Evolutionary conservation across 371 early-diverging fungal species (phyloP), one percentile per base, ranked within the genome.

Genomic region (Thermomucor indicae-seudaticae): DNA sequence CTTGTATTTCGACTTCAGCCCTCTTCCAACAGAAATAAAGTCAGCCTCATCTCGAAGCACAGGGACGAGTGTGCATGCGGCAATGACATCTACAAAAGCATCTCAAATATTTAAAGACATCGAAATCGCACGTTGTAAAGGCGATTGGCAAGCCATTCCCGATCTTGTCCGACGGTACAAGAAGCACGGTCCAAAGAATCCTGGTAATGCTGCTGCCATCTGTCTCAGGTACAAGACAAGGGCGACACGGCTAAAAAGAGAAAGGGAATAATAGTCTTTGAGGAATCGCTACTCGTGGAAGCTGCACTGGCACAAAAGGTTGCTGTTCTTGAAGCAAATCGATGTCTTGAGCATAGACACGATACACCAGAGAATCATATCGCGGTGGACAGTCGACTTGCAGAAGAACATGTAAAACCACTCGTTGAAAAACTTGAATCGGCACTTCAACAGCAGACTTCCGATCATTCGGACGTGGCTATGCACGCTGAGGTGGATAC

Each of bases 131-230:
- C 70, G 81, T 5, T 79, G 77, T 47, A 71, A 68, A 38, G 81
- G 77, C 10, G 61, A 57, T 34, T 85, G 83, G 83, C 47, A 39
- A 6, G 57, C 63, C 16, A 64, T 85, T 40, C 74, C 79, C 43
- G 78, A 82, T 47, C 70, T 85, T 23, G 81, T 85, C 14, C 67
- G 78, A 39, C 72, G 79, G 22, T 85, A 81, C 50, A 54, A 75
- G 35, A 85, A 83, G 49, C 79, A 80, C 49, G 76, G 78, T 49
- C 72, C 82, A 23, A 64, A 76, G n/a, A 86, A 82, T 29, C 54
- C 70, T 53, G 85, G 88, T 82, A n/a, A n/a, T n/a, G n/a, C n/a
- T n/a, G n/a, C n/a, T 23, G n/a, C 28, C 29, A 23, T 12, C 19
- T 25, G 6, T 43, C 12, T 22, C 0, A n/a, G 4, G 6, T 43